phyloP scores from a whole-genome alignment of 78 protist species.

The Dictyostelium firmibasis region DNA sequence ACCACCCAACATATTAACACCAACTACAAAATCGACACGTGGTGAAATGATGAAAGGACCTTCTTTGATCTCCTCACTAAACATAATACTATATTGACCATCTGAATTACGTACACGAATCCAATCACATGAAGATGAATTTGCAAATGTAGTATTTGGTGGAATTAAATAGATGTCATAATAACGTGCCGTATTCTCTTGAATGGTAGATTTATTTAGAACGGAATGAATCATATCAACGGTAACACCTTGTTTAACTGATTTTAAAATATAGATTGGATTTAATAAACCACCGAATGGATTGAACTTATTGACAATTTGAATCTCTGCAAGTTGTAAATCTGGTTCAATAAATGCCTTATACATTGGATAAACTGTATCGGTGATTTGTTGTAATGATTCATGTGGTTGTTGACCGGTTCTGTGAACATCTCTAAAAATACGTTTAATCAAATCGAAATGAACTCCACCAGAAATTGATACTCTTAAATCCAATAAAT shows the following conservation, averaged over 20 bases:
- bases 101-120: constrained; percentile 77
- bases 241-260: constrained; percentile 43
- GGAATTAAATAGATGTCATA: constrained; percentile 83
- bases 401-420: constrained; percentile 86
- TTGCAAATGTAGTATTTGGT: constrained; percentile 31
- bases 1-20: constrained; percentile 79
- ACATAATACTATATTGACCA: constrained; percentile 75
- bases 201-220: constrained; percentile 39
- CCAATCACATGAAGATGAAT: constrained; percentile 77
- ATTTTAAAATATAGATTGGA: constrained; percentile 73
- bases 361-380: constrained; percentile 87
- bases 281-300: constrained; percentile 76
- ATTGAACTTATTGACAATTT: constrained; percentile 76
- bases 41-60: constrained; percentile 67
- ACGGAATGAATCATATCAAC: constrained; percentile 41
- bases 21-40: constrained; percentile 68
- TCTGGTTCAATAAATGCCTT: constrained; percentile 87
- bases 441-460: constrained; percentile 82
- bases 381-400: constrained; percentile 80
- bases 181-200: constrained; percentile 53
- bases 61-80: constrained; percentile 77
- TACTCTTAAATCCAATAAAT: constrained; percentile 72
- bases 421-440: constrained; percentile 77
- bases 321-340: constrained; percentile 70
- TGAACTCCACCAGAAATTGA: constrained; percentile 87